Conservation (phyloP, 2,329 filamentous ascomycete genomes). For the Pseudogymnoascus sp. region DNA sequence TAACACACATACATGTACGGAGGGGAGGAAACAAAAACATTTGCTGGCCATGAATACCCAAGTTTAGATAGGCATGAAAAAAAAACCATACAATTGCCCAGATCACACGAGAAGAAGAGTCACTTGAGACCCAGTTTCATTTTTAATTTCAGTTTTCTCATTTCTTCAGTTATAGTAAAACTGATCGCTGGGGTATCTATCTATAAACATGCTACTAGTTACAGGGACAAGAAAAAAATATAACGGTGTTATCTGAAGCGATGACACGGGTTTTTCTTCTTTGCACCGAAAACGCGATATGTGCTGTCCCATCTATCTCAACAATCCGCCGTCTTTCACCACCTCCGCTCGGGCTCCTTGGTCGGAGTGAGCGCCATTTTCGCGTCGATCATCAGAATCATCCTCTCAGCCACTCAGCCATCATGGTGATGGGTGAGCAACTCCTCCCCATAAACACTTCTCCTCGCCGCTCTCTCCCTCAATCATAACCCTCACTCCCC, state of each 20-base stretch:
- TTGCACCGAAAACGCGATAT: not conserved
- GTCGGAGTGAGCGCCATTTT: not conserved
- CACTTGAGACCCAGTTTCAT: not conserved
- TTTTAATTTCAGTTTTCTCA: not conserved
- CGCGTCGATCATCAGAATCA: not conserved
- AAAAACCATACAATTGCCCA: not conserved
- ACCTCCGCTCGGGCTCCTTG: not conserved
- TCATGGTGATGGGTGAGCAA: not conserved
- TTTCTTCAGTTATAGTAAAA: not conserved
- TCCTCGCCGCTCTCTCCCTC: not conserved
- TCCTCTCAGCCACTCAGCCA: not conserved
- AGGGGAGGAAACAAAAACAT: not conserved
- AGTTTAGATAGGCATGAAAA: not conserved
- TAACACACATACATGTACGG: no score
- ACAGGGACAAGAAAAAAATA: not conserved
- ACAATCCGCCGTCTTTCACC: not conserved
- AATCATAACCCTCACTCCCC: not conserved
- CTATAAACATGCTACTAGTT: not conserved
- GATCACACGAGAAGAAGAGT: not conserved
- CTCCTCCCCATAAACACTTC: not conserved
- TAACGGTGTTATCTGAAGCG: not conserved
- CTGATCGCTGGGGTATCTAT: not conserved
- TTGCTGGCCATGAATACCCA: not conserved
- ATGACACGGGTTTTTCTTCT: not conserved
- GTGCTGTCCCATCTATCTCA: not conserved